These are phyloP conservation scores for Fagus crenata DNA, from an alignment of 306 rosid species.

Conservation along the genomic window DNA sequence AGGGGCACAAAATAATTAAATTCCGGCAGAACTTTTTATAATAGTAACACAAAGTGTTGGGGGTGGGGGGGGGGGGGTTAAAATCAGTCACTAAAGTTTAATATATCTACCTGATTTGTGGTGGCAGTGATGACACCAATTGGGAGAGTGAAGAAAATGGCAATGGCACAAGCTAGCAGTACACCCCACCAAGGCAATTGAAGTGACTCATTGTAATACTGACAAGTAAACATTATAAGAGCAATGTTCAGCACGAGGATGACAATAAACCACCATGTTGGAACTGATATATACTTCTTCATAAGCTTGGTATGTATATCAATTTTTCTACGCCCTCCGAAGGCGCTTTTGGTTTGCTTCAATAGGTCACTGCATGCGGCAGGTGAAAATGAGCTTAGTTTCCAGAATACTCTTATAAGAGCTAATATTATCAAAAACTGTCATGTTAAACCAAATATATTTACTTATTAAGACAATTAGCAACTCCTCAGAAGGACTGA, in stretches of 20 bases:
- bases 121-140: conserved; percentile 73
- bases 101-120: conserved; percentile 66
- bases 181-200: conserved; percentile 96
- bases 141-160: conserved; percentile 66
- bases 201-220: conserved; percentile 59
- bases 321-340: conserved; percentile 37
- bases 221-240: conserved; percentile 50
- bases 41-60: conserved; percentile 5
- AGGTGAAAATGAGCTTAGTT: conserved; percentile 12
- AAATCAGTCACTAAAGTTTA: background rate
- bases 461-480: background rate
- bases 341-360: conserved; percentile 54
- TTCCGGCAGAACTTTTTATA: conserved; percentile 10
- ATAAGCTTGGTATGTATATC: conserved; percentile 77
- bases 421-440: background rate
- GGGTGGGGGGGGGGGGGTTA: no score
- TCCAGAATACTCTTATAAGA: background rate
- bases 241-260: conserved; percentile 60
- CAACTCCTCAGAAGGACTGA: background rate
- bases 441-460: background rate
- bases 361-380: conserved; percentile 46
- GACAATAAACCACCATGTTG: conserved; percentile 67
- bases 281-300: conserved; percentile 62
- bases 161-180: conserved; percentile 64
- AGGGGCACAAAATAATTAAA: no score